Evolutionary conservation across 139 green algal species (phyloP).

Genomic region (Volvox reticuliferus): DNA sequence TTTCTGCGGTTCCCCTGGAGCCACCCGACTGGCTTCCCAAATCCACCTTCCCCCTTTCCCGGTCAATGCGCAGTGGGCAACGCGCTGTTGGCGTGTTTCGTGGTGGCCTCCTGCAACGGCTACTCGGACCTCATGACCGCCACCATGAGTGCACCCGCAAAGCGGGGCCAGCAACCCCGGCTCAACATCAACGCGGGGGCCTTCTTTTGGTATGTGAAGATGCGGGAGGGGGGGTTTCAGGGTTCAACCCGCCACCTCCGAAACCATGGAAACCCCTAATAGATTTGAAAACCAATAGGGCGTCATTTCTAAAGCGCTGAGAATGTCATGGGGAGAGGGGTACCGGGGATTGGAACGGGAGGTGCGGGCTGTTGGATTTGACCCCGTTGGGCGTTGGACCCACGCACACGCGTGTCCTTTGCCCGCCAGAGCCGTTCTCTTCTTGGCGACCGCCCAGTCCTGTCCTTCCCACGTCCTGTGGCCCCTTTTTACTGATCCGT

Average conservation of each 20-base stretch:
- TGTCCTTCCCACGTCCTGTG: background rate
- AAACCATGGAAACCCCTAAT: background rate
- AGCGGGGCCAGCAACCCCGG: slow-evolving; percentile 71
- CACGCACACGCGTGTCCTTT: too few species aligned
- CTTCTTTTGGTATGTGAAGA: slow-evolving; percentile 67
- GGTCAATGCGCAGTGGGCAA: slow-evolving; percentile 53
- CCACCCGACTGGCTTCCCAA: background rate
- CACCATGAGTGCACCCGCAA: slow-evolving; percentile 63
- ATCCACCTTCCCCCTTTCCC: background rate
- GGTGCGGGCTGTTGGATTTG: too few species aligned
- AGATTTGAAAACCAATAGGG: background rate
- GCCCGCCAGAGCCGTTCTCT: too few species aligned
- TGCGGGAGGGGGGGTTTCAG: background rate
- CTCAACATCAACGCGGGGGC: slow-evolving; percentile 64
- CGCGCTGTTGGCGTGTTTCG: slow-evolving; percentile 79
- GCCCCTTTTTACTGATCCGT: background rate
- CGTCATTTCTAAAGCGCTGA: too few species aligned
- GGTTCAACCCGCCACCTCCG: background rate
- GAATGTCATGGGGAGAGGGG: too few species aligned
- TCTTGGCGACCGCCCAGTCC: background rate
- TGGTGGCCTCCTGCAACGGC: slow-evolving; percentile 78
- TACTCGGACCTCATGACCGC: slow-evolving; percentile 68
- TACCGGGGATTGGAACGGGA: too few species aligned
- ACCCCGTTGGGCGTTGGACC: too few species aligned
- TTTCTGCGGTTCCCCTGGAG: background rate